Base-by-base conservation (phyloP, 306 rosid genomes). In the Vigna nakashimae region DNA sequence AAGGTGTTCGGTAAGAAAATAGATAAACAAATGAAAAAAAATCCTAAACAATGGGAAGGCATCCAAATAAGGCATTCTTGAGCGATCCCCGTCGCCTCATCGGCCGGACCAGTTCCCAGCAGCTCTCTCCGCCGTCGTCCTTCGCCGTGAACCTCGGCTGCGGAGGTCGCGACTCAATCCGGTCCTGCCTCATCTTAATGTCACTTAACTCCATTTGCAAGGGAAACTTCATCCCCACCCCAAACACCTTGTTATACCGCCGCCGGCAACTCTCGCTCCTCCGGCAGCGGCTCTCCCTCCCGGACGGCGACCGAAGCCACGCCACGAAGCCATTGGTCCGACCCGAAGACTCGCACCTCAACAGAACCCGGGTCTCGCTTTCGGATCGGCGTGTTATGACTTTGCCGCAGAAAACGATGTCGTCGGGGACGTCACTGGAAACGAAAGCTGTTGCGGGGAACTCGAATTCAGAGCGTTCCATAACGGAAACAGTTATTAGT, bases 161-260 rank as follows among this genome's bases (percentile, higher is more conserved):
- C 34, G 34, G 36, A 7, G 64, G 64, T 1, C 4, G n/a, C 20
- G 81, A 64, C 0, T 74, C 84, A 17, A 40, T 69, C 20, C 84
- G 73, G 6, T 38, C 82, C 52, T 82, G 88, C 38, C 88, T 82
- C 79, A 9, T 73, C 79, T 74, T 85, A 2, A 85, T 82, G 15
- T 85, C 86, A 24, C 73, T 70, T 63, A 85, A 28, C 4, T 85
- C 84, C 88, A 85, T 85, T 40, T 85, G 83, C 8, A 82, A 49
- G 12, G 88, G 86, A 55, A 74, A 85, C 83, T 82, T 55, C 15
- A 55, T 78, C 22, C 55, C 79, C 2, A 53, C 22, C 38, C 88
- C 88, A 40, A 85, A 82, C 36, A 78, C 17, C 0, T 79, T 71
- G 20, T 50, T 80, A 17, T 40, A 46, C 4, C 43, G 56, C 64